Evolutionary conservation across 768 basidiomycete genomes (phyloP).

Genomic region (Lactarius hatsudake): DNA sequence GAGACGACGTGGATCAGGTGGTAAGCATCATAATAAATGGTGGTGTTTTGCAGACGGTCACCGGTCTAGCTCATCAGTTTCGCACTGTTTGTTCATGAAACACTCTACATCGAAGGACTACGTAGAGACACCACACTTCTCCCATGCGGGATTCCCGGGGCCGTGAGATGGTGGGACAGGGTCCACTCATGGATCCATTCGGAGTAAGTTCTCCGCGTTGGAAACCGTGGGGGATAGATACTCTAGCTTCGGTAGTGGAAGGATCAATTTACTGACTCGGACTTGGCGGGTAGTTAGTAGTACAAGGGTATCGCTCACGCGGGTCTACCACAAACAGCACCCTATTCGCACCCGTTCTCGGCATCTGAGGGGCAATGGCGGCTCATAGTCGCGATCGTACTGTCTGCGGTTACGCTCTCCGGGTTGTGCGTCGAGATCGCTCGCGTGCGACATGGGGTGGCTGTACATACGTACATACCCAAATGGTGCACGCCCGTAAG

Average conservation of each 20-base stretch:
- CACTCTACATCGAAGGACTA: background rate
- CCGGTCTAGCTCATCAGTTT: background rate
- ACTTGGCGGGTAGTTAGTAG: background rate
- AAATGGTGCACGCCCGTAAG: background rate
- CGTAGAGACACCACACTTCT: background rate
- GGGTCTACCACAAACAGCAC: background rate
- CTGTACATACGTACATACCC: background rate
- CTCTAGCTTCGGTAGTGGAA: background rate
- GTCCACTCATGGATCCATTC: background rate
- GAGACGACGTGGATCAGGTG: background rate
- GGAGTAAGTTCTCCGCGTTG: background rate
- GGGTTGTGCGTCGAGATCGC: background rate
- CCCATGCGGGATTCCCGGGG: background rate
- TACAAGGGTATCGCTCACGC: background rate
- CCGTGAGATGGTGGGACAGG: background rate
- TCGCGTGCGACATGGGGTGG: background rate
- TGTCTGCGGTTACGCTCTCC: background rate
- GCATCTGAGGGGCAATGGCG: background rate
- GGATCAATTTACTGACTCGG: background rate
- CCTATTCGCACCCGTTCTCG: background rate
- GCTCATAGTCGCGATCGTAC: background rate
- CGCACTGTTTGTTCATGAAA: background rate
- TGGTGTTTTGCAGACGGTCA: too few species aligned
- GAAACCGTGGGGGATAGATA: background rate
- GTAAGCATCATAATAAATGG: background rate